Conservation (phyloP, 768 basidiomycete genomes). For the Sporobolomyces roseus region DNA sequence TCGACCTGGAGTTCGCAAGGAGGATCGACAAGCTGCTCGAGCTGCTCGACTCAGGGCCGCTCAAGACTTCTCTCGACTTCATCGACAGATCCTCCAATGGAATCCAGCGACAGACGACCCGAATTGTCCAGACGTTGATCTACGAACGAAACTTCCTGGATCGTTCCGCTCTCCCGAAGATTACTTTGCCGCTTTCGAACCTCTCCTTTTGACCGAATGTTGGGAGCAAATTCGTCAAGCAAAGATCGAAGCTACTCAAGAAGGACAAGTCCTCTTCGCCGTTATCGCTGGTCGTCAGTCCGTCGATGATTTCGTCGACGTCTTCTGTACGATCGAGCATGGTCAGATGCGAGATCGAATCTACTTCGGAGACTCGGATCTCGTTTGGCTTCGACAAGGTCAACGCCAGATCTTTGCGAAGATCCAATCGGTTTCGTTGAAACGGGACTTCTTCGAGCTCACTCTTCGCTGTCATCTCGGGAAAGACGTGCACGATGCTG, state of each 20-base stretch:
- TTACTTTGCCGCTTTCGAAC: constrained; percentile 74
- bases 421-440: constrained; percentile 55
- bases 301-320: constrained; percentile 75
- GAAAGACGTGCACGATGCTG: constrained; percentile 48
- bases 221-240: constrained; percentile 82
- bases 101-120: constrained; percentile 64
- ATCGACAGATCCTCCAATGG: constrained; percentile 79
- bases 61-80: constrained; percentile 75
- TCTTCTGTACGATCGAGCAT: constrained; percentile 62
- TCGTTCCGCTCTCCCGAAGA: constrained; percentile 59
- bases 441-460: constrained; percentile 56
- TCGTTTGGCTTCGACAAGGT: constrained; percentile 70
- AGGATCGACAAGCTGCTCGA: constrained; percentile 33
- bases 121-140: constrained; percentile 56
- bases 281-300: constrained; percentile 67
- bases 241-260: constrained; percentile 62
- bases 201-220: constrained; percentile 78
- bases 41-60: constrained; percentile 62
- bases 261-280: constrained; percentile 48
- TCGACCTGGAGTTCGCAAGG: constrained; percentile 6
- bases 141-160: constrained; percentile 39
- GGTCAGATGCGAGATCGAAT: constrained; percentile 65
- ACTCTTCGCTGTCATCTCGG: constrained; percentile 59
- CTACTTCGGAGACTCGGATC: constrained; percentile 73
- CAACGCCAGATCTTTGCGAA: constrained; percentile 65